A percentile compares a stretch with the other conserved stretches of the same genome.
These are phyloP conservation scores for Ascobolus immersus DNA, from an alignment of 495 filamentous ascomycete species.

Conservation along the genomic window DNA sequence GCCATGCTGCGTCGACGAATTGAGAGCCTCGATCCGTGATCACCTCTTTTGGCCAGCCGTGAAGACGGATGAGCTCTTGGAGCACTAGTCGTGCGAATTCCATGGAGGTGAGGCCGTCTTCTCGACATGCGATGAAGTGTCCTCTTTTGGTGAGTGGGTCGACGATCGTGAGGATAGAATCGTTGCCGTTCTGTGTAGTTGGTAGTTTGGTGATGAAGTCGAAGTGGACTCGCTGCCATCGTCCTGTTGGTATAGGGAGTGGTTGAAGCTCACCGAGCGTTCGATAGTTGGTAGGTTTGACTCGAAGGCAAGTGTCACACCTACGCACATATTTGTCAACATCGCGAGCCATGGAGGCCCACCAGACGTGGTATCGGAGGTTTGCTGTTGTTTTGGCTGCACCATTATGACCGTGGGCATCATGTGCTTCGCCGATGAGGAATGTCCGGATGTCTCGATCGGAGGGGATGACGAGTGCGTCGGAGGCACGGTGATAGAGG, in stretches of 20 bases:
- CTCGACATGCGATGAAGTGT: not conserved
- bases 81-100: not conserved
- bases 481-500: too few relatives aligned
- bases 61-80: too few relatives aligned
- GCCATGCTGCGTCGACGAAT: too few relatives aligned
- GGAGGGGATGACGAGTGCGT: too few relatives aligned
- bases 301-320: not conserved
- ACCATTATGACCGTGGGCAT: not conserved
- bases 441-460: too few relatives aligned
- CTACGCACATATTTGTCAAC: not conserved
- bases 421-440: conserved; percentile 1
- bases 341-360: not conserved
- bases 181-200: not conserved
- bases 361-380: not conserved
- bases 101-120: not conserved
- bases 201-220: conserved; percentile 5
- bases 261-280: not conserved
- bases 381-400: not conserved
- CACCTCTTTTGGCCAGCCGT: too few relatives aligned
- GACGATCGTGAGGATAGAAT: conserved; percentile 1
- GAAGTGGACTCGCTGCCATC: conserved; percentile 1
- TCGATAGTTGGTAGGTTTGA: not conserved
- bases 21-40: too few relatives aligned
- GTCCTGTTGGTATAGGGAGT: not conserved
- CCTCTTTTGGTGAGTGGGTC: conserved; percentile 1